Base-by-base conservation (phyloP, 2,329 filamentous ascomycete species). In the Exophiala lecanii-corni region DNA sequence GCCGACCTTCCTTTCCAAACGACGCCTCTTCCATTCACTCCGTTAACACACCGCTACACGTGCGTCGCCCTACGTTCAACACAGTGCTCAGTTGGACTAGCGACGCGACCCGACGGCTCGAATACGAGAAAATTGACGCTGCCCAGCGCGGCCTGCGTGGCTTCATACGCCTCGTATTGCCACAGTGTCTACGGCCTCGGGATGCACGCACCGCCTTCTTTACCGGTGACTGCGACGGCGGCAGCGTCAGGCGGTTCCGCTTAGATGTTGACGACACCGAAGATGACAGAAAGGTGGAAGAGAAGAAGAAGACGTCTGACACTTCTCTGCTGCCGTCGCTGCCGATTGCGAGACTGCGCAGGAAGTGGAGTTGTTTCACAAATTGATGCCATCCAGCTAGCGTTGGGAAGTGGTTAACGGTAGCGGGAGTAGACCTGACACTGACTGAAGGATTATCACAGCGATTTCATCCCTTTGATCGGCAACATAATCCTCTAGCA, bases 41-140 rank as follows among this genome's bases (percentile, higher is more conserved):
- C n/a, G n/a, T n/a, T n/a, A n/a, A n/a, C n/a, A n/a, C n/a, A n/a
- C n/a, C n/a, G n/a, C n/a, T n/a, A n/a, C n/a, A n/a, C n/a, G n/a
- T n/a, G n/a, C 30, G 15, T 20, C 21, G 38, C 6, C 49, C 60
- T 36, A 40, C 61, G 26, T 59, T 63, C 15, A 56, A 62, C 16
- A 69, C 67, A 4, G 62, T 69, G 5, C 69, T 70, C 32, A 67
- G 70, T 47, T 72, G 69, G 69, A 72, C 68, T 2, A 67, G 66
- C 1, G 60, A 65, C 5, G 63, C 63, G 7, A 70, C 68, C 4
- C 64, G 69, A 9, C 57, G 64, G 6, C 60, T 59, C 15, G 67
- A 71, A 49, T 71, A 72, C 42, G 62, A 78, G 79, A 56, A 80
- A 75, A 65, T 79, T 71, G 62, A 68, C 56, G 64, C 65, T 9